phyloP scores from a whole-genome alignment of 179 eudicot genomes.

The Camellia oleifera region DNA sequence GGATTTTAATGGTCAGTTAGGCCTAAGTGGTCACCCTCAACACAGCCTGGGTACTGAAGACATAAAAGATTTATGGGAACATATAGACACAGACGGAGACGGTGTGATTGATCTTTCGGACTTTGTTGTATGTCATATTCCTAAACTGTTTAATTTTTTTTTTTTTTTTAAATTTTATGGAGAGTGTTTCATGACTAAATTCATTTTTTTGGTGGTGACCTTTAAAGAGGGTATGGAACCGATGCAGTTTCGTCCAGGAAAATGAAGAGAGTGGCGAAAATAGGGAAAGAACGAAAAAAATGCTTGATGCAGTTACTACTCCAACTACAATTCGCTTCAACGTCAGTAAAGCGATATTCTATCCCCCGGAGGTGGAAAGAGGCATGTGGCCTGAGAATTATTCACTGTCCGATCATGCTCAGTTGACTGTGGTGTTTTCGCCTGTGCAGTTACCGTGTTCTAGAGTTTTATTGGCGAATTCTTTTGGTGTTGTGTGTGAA shows the following conservation, averaged over 20 bases:
- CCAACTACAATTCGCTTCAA: constrained; percentile 35
- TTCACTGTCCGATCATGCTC: constrained; percentile 67
- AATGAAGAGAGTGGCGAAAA: constrained; percentile 4
- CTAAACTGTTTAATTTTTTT: neutral
- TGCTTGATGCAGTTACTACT: neutral
- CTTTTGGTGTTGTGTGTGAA: neutral
- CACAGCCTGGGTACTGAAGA: constrained; percentile 49
- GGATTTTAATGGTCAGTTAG: constrained; percentile 34
- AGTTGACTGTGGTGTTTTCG: constrained; percentile 56
- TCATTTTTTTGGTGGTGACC: neutral
- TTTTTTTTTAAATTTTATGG: neutral
- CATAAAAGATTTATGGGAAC: constrained; percentile 58
- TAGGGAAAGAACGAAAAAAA: neutral
- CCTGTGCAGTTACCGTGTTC: constrained; percentile 43
- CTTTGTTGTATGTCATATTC: constrained; percentile 34
- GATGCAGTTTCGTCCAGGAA: neutral
- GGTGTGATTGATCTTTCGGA: constrained; percentile 49
- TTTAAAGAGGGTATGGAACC: constrained; percentile 16
- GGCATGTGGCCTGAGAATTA: constrained; percentile 73
- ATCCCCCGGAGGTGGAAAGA: constrained; percentile 65
- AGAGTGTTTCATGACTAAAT: neutral
- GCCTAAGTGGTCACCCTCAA: constrained; percentile 37
- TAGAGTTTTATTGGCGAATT: neutral
- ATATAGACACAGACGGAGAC: constrained; percentile 58
- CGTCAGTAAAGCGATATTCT: constrained; percentile 57